Evolutionary conservation across 495 filamentous ascomycete species (phyloP), one percentile per base, ranked within the genome.

Genomic region (Trichoderma erinaceum): DNA sequence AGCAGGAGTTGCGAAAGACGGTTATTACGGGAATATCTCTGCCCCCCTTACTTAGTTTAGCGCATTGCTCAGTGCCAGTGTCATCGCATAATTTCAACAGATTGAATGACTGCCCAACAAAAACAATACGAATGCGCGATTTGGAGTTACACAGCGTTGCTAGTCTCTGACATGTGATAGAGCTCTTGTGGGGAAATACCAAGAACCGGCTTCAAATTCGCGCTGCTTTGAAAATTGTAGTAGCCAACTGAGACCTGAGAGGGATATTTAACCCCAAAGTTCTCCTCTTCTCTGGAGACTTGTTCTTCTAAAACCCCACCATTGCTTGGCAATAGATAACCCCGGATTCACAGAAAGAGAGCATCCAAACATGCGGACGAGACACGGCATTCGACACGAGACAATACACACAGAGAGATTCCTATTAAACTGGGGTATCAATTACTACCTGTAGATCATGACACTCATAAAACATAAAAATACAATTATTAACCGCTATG

Each of bases 381-480:
- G 35, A 38, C 32, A 35, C 35, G 8, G 8, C 35, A 38, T 38
- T 38, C 35, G 35, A 38, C 35, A 38, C 35, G 35, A 38, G 35
- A 38, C 35, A 38, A 38, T 15, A 15, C 1, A 0, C 44, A 56
- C 18, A 56, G 4, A 3, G 25, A 25, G 50, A 56, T 56, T 56
- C 8, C 13, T 56, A 1, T n/a, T n/a, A 32, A 61, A 35, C 32
- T 11, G 56, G 56, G 56, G 56, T 61, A 61, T 61, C 56, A 61
- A 61, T 61, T 61, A 32, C 56, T 61, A 61, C 25, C 23, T 11
- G 23, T 61, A 61, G 56, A 61, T 61, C 25, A 61, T 61, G 56
- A 61, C 56, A 61, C 63, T 46, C 35, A 16, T 65, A 43, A 32
- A 65, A 32, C 29, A 41, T 46, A 43, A 41, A 46, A 23, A 65